Conservation (phyloP, 768 basidiomycete genomes). For the Hysterangium stoloniferum region DNA sequence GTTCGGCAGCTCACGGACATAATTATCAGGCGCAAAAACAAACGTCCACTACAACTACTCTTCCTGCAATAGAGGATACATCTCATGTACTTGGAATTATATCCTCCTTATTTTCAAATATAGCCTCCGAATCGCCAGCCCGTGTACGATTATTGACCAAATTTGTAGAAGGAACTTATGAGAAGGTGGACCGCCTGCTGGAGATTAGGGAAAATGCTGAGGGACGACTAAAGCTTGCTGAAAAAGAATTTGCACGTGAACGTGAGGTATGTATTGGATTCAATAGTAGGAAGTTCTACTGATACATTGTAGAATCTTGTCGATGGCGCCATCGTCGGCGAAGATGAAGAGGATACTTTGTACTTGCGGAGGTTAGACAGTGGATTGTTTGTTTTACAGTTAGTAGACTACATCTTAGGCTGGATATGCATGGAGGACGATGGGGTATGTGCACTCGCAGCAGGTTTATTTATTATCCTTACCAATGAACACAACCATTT, state of each 20-base stretch:
- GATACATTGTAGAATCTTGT: constrained; percentile 37
- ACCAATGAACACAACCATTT: constrained; percentile 10
- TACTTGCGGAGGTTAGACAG: constrained; percentile 85
- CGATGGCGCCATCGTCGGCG: constrained; percentile 47
- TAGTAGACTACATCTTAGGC: constrained; percentile 86
- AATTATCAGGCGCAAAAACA: constrained; percentile 48
- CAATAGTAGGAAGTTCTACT: constrained; percentile 1
- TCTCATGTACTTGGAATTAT: constrained; percentile 85
- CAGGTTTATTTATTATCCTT: constrained; percentile 2
- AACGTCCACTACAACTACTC: constrained; percentile 40
- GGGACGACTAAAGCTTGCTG: constrained; percentile 47
- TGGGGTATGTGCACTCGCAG: constrained; percentile 46
- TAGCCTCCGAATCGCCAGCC: constrained; percentile 74
- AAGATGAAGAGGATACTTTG: constrained; percentile 65
- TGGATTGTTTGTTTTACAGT: constrained; percentile 84
- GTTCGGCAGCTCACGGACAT: not conserved
- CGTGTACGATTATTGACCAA: constrained; percentile 83
- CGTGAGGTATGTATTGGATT: constrained; percentile 41
- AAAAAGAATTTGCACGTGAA: constrained; percentile 63
- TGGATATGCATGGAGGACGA: constrained; percentile 99
- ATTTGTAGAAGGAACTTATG: constrained; percentile 89
- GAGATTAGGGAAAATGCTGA: constrained; percentile 75
- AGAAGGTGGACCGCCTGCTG: constrained; percentile 88
- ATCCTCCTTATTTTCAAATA: constrained; percentile 79
- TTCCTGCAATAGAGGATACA: constrained; percentile 68